Base-by-base conservation (phyloP, 192 early-diverging fungal species). In the Coemansia sp. region DNA sequence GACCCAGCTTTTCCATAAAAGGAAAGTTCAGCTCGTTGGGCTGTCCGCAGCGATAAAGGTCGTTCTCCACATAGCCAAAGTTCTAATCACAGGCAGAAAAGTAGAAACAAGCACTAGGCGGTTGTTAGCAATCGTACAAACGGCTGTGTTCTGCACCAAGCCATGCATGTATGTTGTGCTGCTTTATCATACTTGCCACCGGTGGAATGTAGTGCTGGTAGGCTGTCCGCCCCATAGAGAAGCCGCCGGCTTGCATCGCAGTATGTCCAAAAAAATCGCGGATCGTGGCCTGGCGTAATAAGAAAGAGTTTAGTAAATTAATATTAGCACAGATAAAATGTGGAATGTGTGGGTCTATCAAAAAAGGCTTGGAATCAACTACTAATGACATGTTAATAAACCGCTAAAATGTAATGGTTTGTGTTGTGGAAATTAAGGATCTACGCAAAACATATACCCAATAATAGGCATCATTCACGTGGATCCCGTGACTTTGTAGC, bases 11-110 rank as follows among this genome's bases (percentile, higher is more conserved):
- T 69, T 98, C 97, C 61, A 99, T 86, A 69, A 98, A 97, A 0
- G 97, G 97, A 75, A 98, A 99, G 85, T 99, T 99, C 61, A 99
- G 88, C 82, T 99, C 97, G 73, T 99, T 98, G 16, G 97, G 97
- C 73, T 98, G 95, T 25, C 93, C 91, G 20, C 94, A 98, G 49
- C 97, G 87, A 82, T 96, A 99, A 17, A 99, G 85, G 69, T 96
- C 90, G 66, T 96, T 95, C 72, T 99, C 96, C 50, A 98, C 92
- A 85, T 97, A 92, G 3, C 96, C 96, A 88, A 92, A 98, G 81
- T 98, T 98, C 60, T 61, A 61, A 56, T n/a, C 5, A 31, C 29
- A 33, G 32, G 29, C n/a, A 32, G 3, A 12, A 2, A 16, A 56
- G 29, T 32, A 56, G 25, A 54, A 54, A 25, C 18, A 54, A 18